Evolutionary conservation across 768 basidiomycete genomes (phyloP).

Genomic region (Suillus ampliporus): DNA sequence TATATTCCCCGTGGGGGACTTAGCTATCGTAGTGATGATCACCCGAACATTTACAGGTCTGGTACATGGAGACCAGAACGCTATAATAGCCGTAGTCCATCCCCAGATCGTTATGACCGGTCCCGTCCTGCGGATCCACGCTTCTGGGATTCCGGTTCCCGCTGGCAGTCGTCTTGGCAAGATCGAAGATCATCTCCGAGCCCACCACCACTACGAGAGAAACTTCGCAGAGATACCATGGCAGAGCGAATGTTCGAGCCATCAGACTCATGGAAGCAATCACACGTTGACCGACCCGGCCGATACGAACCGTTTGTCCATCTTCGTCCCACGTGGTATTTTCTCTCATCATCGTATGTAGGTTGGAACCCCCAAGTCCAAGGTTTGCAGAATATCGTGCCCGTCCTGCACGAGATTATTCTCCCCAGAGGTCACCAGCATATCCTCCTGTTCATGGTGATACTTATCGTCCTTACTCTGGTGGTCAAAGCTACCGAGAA

Average conservation of each 20-base stretch:
- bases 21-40: constrained; percentile 43
- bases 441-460: constrained; percentile 47
- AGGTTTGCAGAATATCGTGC: constrained; percentile 43
- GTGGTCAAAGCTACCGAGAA: constrained; percentile 45
- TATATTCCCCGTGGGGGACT: constrained; percentile 50
- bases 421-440: constrained; percentile 42
- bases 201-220: constrained; percentile 39
- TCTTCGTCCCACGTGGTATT: constrained; percentile 27
- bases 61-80: constrained; percentile 40
- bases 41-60: constrained; percentile 51
- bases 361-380: constrained; percentile 36
- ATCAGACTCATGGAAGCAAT: constrained; percentile 72
- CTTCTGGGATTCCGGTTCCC: constrained; percentile 50
- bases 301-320: constrained; percentile 48
- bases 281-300: constrained; percentile 49
- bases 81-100: constrained; percentile 52
- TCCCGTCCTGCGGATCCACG: constrained; percentile 47
- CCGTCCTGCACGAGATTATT: constrained; percentile 38
- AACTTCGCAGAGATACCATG: constrained; percentile 43
- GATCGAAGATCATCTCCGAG: constrained; percentile 49
- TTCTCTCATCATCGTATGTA: constrained; percentile 25
- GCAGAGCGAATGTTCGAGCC: constrained; percentile 72
- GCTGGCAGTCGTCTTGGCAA: constrained; percentile 49
- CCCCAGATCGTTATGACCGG: constrained; percentile 55
- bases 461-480: constrained; percentile 53